Evolutionary conservation across 805 yeast genomes (phyloP), one percentile per base, ranked within the genome.

Genomic region (Jamesozyma gamospora): DNA sequence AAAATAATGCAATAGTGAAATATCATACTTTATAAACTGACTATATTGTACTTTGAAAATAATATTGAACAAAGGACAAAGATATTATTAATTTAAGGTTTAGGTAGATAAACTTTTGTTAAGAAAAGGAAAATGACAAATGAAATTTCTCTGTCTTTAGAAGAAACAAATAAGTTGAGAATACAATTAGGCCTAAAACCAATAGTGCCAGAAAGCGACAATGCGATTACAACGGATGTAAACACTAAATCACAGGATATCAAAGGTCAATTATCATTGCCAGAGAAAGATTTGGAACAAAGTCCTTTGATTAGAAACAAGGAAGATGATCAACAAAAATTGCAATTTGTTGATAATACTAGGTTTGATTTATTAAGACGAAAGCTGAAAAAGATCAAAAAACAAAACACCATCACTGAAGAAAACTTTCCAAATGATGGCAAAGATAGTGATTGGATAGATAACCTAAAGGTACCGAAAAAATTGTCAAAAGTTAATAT

Each of bases 121-220:
- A 21, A 8, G 8, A 21, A 21, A 21, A 21, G 8, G 24, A 21
- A 21, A 4, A 56, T 54, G 58, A 45, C 45, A n/a, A 45, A 44
- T 3, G 51, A 43, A 13, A 37, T 44, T 9, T 37, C 49, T 32
- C 41, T 69, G 17, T 59, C 69, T 1, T 36, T 70, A 14, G 67
- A 62, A 37, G 74, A 70, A 39, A 70, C 75, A 0, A 70, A 70
- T 45, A 58, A 58, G 42, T 52, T 69, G 3, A 55, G 74, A 21
- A 48, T 47, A 13, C 41, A 53, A 17, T 41, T 69, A 6, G 75
- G 75, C 1, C 48, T 70, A 34, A 58, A 63, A 29, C 68, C 64
- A 1, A 65, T 69, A 10, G n/a, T n/a, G n/a, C n/a, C n/a, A n/a
- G n/a, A n/a, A n/a, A n/a, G n/a, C n/a, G n/a, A n/a, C n/a, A n/a